Evolutionary conservation across 257 asterid genomes (phyloP).

Genomic region (Salvia miltiorrhiza): DNA sequence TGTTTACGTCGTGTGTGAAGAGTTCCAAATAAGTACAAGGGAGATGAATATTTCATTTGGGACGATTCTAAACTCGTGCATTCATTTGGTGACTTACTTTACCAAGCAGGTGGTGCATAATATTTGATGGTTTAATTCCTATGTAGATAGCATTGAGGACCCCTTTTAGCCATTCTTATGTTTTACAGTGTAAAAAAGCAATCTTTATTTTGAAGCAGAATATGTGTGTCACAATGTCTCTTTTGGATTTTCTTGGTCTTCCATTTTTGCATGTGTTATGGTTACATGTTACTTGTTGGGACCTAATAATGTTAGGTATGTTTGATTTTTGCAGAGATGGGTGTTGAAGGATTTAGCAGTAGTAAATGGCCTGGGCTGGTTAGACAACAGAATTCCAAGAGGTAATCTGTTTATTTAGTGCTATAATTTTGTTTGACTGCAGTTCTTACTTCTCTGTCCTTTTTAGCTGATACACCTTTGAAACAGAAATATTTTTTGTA

Average conservation of each 20-base stretch:
- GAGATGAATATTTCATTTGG: too few relatives aligned
- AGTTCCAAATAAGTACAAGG: too few relatives aligned
- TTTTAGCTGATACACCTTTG: slow-evolving; percentile 6
- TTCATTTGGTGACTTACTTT: too few relatives aligned
- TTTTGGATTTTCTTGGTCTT: slow-evolving; percentile 8
- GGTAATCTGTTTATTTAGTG: slow-evolving; percentile 39
- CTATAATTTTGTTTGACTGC: slow-evolving; percentile 4
- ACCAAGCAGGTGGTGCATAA: too few relatives aligned
- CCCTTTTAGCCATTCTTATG: slow-evolving; percentile 30
- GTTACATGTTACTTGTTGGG: slow-evolving; percentile 16
- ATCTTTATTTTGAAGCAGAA: slow-evolving; percentile 37
- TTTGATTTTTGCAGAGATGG: slow-evolving; percentile 50
- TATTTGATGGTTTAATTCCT: too few relatives aligned
- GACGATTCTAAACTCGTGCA: too few relatives aligned
- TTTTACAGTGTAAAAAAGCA: slow-evolving; percentile 32
- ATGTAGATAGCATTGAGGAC: too few relatives aligned
- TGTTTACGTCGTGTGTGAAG: too few relatives aligned
- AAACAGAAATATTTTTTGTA: slow-evolving; percentile 4
- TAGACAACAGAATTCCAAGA: slow-evolving; percentile 60
- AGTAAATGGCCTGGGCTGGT: slow-evolving; percentile 38
- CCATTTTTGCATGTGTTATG: slow-evolving; percentile 16
- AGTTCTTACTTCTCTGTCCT: not conserved
- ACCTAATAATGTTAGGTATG: slow-evolving; percentile 7
- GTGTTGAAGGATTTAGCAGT: slow-evolving; percentile 47
- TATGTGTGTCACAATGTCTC: slow-evolving; percentile 29